Evolutionary conservation across 2,329 filamentous ascomycete genomes (phyloP).

Genomic region (Aspergillus awamori): DNA sequence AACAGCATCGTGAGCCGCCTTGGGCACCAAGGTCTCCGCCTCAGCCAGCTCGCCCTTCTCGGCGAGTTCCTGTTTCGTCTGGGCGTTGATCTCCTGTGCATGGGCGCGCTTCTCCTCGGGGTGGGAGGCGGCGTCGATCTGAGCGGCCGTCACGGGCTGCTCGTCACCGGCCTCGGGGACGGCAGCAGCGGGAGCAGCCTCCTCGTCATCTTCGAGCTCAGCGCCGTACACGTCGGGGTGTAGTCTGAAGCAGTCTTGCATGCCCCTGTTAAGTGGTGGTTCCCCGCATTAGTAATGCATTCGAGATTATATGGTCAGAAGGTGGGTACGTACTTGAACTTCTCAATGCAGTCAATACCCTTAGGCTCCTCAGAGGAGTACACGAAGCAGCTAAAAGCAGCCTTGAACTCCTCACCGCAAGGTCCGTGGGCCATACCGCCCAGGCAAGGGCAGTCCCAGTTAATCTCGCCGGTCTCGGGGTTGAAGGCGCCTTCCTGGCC

Average conservation of each 20-base stretch:
- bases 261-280: slow-evolving; percentile 62
- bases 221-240: slow-evolving; percentile 92
- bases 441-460: slow-evolving; percentile 98
- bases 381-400: slow-evolving; percentile 98
- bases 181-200: slow-evolving; percentile 33
- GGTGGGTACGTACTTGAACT: slow-evolving; percentile 76
- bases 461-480: slow-evolving; percentile 98
- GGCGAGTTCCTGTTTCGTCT: slow-evolving; percentile 27
- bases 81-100: slow-evolving; percentile 26
- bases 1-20: slow-evolving; percentile 51
- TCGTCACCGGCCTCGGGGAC: slow-evolving; percentile 27
- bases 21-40: slow-evolving; percentile 51
- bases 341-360: slow-evolving; percentile 96
- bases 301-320: neutral
- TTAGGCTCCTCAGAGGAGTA: slow-evolving; percentile 92
- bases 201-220: slow-evolving; percentile 77
- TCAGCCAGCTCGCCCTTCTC: slow-evolving; percentile 38
- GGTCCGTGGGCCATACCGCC: slow-evolving; percentile 97
- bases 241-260: slow-evolving; percentile 95
- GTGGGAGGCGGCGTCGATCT: slow-evolving; percentile 29
- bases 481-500: slow-evolving; percentile 91
- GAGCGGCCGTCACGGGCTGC: slow-evolving; percentile 23
- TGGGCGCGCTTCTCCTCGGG: slow-evolving; percentile 30
- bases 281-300: slow-evolving; percentile 15
- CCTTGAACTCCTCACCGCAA: slow-evolving; percentile 93